These are phyloP conservation scores for Aspergillus incahuasiensis DNA, from an alignment of 495 filamentous ascomycete genomes.

Conservation along the genomic window DNA sequence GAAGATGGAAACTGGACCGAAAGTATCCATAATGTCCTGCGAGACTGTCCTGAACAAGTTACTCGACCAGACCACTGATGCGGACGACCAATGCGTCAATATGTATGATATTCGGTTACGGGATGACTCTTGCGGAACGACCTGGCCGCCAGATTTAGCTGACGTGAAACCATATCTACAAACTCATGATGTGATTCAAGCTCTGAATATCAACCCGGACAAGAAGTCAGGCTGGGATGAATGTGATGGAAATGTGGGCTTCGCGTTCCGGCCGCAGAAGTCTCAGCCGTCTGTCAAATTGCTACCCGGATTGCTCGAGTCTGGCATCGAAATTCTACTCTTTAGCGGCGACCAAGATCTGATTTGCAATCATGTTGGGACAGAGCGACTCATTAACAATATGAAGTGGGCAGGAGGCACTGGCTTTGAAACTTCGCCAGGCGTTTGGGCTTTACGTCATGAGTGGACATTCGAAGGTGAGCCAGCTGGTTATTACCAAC, in stretches of 20 bases:
- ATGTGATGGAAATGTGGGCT: constrained; percentile 73
- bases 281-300: constrained; percentile 68
- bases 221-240: constrained; percentile 89
- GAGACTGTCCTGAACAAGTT: constrained; percentile 70
- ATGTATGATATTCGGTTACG: constrained; percentile 90
- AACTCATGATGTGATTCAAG: constrained; percentile 68
- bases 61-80: constrained; percentile 52
- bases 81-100: constrained; percentile 66
- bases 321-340: constrained; percentile 67
- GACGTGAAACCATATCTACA: constrained; percentile 79
- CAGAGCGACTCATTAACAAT: constrained; percentile 84
- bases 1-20: constrained; percentile 50
- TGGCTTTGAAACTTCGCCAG: constrained; percentile 85
- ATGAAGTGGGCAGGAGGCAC: constrained; percentile 88
- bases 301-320: constrained; percentile 70
- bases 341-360: constrained; percentile 93
- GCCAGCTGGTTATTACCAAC: constrained; percentile 85
- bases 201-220: constrained; percentile 75
- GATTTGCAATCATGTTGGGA: constrained; percentile 96
- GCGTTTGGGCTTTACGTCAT: constrained; percentile 83
- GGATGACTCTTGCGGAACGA: constrained; percentile 87
- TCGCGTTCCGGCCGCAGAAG: constrained; percentile 59
- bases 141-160: constrained; percentile 84
- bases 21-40: constrained; percentile 64
- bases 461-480: constrained; percentile 95